phyloP scores from a whole-genome alignment of 768 basidiomycete species.

The Phylloporus arenicola region DNA sequence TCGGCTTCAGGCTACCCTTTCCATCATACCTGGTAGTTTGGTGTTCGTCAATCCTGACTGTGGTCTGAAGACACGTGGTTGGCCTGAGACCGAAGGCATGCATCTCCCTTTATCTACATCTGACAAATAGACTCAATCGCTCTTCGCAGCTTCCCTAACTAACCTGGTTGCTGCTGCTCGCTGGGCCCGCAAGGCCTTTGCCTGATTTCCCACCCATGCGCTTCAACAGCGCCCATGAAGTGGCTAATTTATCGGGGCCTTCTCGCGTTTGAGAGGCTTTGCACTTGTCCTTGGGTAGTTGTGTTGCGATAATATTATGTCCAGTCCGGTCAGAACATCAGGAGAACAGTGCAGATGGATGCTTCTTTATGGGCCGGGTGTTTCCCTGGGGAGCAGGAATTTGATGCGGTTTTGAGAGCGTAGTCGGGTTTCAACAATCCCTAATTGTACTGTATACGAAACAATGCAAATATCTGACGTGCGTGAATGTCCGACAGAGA shows the following conservation, averaged over 20 bases:
- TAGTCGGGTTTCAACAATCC: slow-evolving; percentile 83
- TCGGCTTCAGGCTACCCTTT: slow-evolving; percentile 79
- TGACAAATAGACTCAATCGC: slow-evolving; percentile 6
- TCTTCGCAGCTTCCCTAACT: slow-evolving; percentile 53
- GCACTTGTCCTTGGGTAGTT: slow-evolving; percentile 54
- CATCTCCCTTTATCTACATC: slow-evolving; percentile 2
- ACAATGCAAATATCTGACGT: slow-evolving; percentile 2
- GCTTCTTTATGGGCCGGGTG: slow-evolving; percentile 23
- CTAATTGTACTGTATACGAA: slow-evolving; percentile 25
- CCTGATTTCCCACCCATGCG: slow-evolving; percentile 56
- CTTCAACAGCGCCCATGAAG: slow-evolving; percentile 88
- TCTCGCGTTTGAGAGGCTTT: slow-evolving; percentile 25
- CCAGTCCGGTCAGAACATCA: slow-evolving; percentile 10
- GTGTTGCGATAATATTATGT: slow-evolving; percentile 32
- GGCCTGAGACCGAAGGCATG: slow-evolving; percentile 90
- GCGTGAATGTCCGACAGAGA: background rate
- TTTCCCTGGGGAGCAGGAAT: slow-evolving; percentile 23
- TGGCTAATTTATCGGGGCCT: slow-evolving; percentile 52
- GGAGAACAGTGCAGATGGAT: slow-evolving; percentile 14
- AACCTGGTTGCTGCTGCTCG: slow-evolving; percentile 90
- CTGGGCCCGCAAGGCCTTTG: slow-evolving; percentile 77
- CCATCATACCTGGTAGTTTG: slow-evolving; percentile 72
- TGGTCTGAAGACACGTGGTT: slow-evolving; percentile 97
- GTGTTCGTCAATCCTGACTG: slow-evolving; percentile 97
- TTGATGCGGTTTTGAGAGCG: slow-evolving; percentile 32